Evolutionary conservation across 2,329 filamentous ascomycete species (phyloP).

Genomic region (Paecilomyces dactylethromorphus): DNA sequence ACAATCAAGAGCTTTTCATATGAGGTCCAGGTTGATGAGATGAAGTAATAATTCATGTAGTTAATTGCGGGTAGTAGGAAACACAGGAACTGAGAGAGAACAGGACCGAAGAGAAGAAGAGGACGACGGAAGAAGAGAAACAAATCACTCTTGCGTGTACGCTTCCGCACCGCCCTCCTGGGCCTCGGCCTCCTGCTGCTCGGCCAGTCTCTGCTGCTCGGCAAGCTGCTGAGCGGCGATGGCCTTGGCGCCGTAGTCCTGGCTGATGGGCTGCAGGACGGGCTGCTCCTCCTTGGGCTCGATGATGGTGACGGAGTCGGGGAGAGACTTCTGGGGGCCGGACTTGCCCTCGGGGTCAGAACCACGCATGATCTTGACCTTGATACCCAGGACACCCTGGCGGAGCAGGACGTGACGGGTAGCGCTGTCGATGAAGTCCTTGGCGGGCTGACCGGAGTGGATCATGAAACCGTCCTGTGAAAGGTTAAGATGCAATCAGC

Average conservation of each 20-base stretch:
- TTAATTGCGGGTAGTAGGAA: constrained; percentile 31
- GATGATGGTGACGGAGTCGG: constrained; percentile 98
- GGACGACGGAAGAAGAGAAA: constrained; percentile 19
- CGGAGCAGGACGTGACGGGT: constrained; percentile 99
- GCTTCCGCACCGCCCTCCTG: constrained; percentile 40
- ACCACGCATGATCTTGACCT: constrained; percentile 99
- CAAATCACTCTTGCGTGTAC: constrained; percentile 42
- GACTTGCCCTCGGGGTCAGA: constrained; percentile 99
- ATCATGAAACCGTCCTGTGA: constrained; percentile 96
- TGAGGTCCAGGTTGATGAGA: not conserved
- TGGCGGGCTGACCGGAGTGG: constrained; percentile 98
- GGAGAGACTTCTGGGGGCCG: constrained; percentile 92
- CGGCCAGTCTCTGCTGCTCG: constrained; percentile 51
- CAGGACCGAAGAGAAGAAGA: constrained; percentile 15
- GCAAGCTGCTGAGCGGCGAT: constrained; percentile 53
- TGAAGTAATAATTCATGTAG: constrained; percentile 18
- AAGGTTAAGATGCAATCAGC: constrained; percentile 1
- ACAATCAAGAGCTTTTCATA: not conserved
- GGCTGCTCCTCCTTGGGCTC: constrained; percentile 99
- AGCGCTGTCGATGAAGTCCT: constrained; percentile 98
- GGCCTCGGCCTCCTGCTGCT: constrained; percentile 48
- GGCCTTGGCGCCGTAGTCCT: constrained; percentile 98
- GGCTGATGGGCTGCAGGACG: constrained; percentile 89
- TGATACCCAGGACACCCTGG: constrained; percentile 99
- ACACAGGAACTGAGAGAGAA: constrained; percentile 18